A percentile compares a stretch with the other conserved stretches of the same genome.
phyloP scores from a whole-genome alignment of 805 yeast species.

The Hanseniaspora valbyensis region DNA sequence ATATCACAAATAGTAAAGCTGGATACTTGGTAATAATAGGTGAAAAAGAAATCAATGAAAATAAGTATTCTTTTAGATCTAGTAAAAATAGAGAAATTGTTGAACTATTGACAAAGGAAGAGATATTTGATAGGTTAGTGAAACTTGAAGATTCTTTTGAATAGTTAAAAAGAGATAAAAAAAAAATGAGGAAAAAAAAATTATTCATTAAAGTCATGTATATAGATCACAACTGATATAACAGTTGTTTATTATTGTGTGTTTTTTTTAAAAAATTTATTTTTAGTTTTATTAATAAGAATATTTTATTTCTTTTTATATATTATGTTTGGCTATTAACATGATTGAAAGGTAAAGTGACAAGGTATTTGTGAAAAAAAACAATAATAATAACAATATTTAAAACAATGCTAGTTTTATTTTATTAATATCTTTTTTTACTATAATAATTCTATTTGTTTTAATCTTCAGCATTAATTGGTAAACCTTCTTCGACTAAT shows the following conservation, averaged over 20 bases:
- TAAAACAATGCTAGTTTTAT: too few relatives aligned
- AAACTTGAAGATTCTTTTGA: constrained; percentile 35
- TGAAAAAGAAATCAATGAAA: constrained; percentile 59
- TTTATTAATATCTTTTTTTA: too few relatives aligned
- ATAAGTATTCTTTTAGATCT: constrained; percentile 53
- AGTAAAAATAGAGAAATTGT: constrained; percentile 38
- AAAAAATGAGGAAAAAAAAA: too few relatives aligned
- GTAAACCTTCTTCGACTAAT: constrained; percentile 13
- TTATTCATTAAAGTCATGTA: too few relatives aligned
- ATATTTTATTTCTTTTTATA: constrained; percentile 21
- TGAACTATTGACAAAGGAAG: constrained; percentile 37
- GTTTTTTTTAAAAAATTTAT: too few relatives aligned
- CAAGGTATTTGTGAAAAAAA: too few relatives aligned
- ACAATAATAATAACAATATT: too few relatives aligned
- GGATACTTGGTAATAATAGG: constrained; percentile 78
- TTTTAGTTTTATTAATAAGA: too few relatives aligned
- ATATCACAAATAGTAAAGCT: constrained; percentile 53
- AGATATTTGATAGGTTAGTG: constrained; percentile 44
- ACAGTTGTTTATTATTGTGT: not conserved
- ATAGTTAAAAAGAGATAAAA: too few relatives aligned
- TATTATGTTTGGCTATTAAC: constrained; percentile 22
- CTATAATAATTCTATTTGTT: not conserved
- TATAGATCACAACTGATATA: constrained; percentile 17
- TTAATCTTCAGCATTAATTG: constrained; percentile 14
- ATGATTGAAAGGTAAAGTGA: too few relatives aligned